Base-by-base conservation (phyloP, 116 monocot genomes). In the Trichopus zeylanicus region DNA sequence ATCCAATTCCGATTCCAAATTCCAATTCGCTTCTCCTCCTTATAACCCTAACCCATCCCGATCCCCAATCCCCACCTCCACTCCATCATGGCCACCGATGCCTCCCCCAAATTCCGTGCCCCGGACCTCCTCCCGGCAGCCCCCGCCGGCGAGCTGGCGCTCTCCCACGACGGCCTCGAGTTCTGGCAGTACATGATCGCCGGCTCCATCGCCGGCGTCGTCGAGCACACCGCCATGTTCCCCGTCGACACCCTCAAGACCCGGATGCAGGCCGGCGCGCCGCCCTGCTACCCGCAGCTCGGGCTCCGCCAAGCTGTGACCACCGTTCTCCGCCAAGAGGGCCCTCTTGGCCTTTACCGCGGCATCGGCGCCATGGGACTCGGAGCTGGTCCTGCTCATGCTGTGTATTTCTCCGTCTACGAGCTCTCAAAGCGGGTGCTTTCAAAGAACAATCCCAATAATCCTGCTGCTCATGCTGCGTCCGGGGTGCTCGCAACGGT, bases 321-420 rank as follows among this genome's bases (percentile, higher is more conserved):
- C 18, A 67, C 73, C 59, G 27, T 83, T 48, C 61, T 81, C 30
- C 23, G 59, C 25, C 6, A 31, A 48, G 82, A 82, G 64, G 82
- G 85, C 16, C 69, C 75, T 13, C 59, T 74, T 33, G 73, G 73
- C 51, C 70, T 98, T 29, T 98, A 98, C 76, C 87, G 88, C 22
- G 98, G 91, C 27, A 47, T 98, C 66, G 67, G 63, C 61, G 91
- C 98, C 57, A 91, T 97, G 92, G 73, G 76, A 18, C 82, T 98
- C 59, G 92, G 98, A 31, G 91, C 92, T 8, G 98, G 79, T 51
- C 98, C 88, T 19, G 88, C 92, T 47, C 91, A 98, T 63, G 91
- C 91, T n/a, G 85, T 88, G 34, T 98, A 98, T 70, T 91, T 91
- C 80, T 85, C 84, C 33, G 75, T 91, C 47, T 98, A 98, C 73